phyloP scores from a whole-genome alignment of 2,329 filamentous ascomycete species.

The Colletotrichum magnum region DNA sequence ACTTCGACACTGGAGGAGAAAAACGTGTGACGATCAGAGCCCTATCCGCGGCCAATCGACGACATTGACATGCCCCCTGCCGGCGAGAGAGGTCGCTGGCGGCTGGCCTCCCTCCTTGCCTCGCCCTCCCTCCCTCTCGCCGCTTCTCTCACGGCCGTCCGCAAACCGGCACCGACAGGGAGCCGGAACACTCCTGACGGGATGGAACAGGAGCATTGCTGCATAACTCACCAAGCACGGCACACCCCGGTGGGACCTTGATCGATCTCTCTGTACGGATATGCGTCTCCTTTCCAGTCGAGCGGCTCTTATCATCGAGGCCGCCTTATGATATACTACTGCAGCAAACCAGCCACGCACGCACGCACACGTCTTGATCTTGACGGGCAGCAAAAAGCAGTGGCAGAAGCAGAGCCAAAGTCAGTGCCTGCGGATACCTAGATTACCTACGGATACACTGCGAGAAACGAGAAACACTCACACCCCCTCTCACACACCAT shows the following conservation, averaged over 20 bases:
- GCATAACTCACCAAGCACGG: conserved; percentile 19
- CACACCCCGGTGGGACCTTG: conserved; percentile 6
- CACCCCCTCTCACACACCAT: conserved; percentile 8
- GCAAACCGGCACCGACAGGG: neutral
- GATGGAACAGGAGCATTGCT: conserved; percentile 10
- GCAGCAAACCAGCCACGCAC: too few species aligned
- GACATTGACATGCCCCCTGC: conserved; percentile 36
- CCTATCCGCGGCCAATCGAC: conserved; percentile 29
- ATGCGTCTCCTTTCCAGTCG: neutral
- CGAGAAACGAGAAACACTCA: conserved; percentile 4
- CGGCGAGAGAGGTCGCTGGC: conserved; percentile 9
- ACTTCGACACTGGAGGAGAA: conserved; percentile 22
- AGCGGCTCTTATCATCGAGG: neutral
- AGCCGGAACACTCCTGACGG: neutral
- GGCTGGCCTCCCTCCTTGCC: too few species aligned
- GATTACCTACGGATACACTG: too few species aligned
- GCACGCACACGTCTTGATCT: too few species aligned
- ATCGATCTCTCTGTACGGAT: neutral
- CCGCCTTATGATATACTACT: too few species aligned
- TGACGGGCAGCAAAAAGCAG: too few species aligned
- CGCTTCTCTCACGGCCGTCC: neutral
- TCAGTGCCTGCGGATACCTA: too few species aligned
- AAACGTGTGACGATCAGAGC: conserved; percentile 19
- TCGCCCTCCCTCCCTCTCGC: conserved; percentile 7
- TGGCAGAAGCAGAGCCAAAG: too few species aligned